A percentile compares a stretch with the other conserved stretches of the same genome.
Conservation (phyloP, 805 yeast genomes). For the Saccharomycopsis javanensis region DNA sequence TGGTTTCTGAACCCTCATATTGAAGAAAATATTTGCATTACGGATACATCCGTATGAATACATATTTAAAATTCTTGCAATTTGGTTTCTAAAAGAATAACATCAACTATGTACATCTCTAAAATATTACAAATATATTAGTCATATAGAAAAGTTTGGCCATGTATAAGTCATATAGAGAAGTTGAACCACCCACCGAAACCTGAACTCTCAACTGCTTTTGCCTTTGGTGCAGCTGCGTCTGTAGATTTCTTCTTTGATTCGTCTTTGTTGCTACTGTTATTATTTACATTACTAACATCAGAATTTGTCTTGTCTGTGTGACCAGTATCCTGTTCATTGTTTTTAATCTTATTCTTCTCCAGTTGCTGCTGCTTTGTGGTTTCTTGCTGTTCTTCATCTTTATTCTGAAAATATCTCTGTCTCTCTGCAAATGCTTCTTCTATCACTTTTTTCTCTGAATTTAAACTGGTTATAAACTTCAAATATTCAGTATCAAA, state of each 20-base stretch:
- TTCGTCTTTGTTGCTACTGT: background rate
- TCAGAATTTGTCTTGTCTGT: too few relatives aligned
- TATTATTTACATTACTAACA: background rate
- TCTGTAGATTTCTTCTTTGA: background rate
- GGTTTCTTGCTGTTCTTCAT: background rate
- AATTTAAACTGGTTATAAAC: constrained; percentile 5
- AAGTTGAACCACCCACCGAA: constrained; percentile 18
- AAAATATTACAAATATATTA: too few relatives aligned
- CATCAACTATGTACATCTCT: background rate
- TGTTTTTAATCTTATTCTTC: too few relatives aligned
- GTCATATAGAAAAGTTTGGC: background rate
- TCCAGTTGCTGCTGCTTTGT: background rate
- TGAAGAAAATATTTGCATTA: too few relatives aligned
- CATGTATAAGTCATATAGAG: constrained; percentile 10
- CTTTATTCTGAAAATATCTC: background rate
- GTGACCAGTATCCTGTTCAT: background rate
- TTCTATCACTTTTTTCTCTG: constrained; percentile 1
- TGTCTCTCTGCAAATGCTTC: background rate
- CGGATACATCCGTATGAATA: too few relatives aligned
- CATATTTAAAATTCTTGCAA: too few relatives aligned
- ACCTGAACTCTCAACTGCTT: background rate
- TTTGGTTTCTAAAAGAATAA: too few relatives aligned
- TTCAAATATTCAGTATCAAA: constrained; percentile 9
- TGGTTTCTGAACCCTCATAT: too few relatives aligned
- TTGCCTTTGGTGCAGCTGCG: background rate